These are phyloP conservation scores for Pythium utonaiense DNA, from an alignment of 352 stramenopile species.

Conservation along the genomic window DNA sequence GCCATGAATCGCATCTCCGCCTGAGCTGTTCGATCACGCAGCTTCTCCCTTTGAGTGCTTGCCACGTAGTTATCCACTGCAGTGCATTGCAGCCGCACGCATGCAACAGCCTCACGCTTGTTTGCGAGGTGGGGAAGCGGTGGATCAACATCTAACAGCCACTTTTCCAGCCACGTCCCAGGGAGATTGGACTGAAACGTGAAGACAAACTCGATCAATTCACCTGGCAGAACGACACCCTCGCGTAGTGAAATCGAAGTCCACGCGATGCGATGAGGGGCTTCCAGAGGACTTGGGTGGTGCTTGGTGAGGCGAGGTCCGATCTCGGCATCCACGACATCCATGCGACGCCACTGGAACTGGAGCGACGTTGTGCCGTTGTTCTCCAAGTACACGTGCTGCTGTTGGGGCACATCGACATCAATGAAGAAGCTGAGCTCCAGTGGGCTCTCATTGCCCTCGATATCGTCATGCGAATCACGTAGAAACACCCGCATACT, in stretches of 20 bases:
- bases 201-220: slow-evolving; percentile 52
- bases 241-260: slow-evolving; percentile 45
- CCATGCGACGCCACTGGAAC: slow-evolving; percentile 50
- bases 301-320: slow-evolving; percentile 5
- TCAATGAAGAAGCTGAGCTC: slow-evolving; percentile 46
- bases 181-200: slow-evolving; percentile 44
- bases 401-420: slow-evolving; percentile 40
- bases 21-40: slow-evolving; percentile 12
- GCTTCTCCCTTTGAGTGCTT: slow-evolving; percentile 22
- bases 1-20: slow-evolving; percentile 41
- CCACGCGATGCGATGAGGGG: slow-evolving; percentile 21
- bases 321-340: slow-evolving; percentile 12
- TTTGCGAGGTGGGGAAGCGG: background rate
- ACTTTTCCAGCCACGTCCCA: slow-evolving; percentile 67
- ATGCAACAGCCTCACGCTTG: slow-evolving; percentile 16
- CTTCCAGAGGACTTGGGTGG: slow-evolving; percentile 10
- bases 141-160: slow-evolving; percentile 61
- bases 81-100: slow-evolving; percentile 47
- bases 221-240: slow-evolving; percentile 52
- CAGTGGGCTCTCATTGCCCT: background rate
- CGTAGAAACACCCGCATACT: slow-evolving; percentile 11
- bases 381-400: slow-evolving; percentile 38
- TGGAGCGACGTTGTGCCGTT: slow-evolving; percentile 50
- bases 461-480: background rate
- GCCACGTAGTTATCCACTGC: slow-evolving; percentile 61